Conservation (phyloP, 2,329 filamentous ascomycete species). For the Huntiella savannae region DNA sequence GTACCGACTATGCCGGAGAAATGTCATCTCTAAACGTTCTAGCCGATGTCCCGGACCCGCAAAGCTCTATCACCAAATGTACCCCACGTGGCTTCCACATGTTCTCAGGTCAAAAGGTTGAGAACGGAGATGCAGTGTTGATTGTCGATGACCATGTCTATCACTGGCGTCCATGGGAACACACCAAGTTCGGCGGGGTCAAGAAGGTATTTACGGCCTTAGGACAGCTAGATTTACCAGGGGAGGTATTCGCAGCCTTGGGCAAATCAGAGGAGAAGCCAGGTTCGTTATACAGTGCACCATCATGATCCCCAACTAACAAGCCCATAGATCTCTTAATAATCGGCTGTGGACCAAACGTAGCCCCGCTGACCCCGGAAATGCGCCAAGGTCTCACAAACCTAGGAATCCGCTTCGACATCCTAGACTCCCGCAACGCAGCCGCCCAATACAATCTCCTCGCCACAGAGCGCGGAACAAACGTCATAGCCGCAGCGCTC, state of each 20-base stretch:
- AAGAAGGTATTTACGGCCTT: conserved; percentile 48
- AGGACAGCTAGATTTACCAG: conserved; percentile 61
- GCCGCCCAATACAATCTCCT: conserved; percentile 87
- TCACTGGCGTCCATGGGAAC: conserved; percentile 65
- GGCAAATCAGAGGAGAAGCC: conserved; percentile 72
- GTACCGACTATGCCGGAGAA: conserved; percentile 3
- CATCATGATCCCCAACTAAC: conserved; percentile 4
- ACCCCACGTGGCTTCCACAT: conserved; percentile 69
- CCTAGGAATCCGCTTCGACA: conserved; percentile 68
- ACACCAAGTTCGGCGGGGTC: conserved; percentile 14
- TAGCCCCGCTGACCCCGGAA: conserved; percentile 56
- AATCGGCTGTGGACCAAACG: conserved; percentile 62
- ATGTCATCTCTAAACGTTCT: conserved; percentile 49
- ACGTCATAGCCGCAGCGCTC: conserved; percentile 70
- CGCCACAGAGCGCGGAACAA: conserved; percentile 78
- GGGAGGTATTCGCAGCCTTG: conserved; percentile 55
- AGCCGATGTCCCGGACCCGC: conserved; percentile 52
- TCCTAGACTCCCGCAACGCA: conserved; percentile 84
- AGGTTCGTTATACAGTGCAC: conserved; percentile 33
- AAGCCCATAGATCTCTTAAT: conserved; percentile 54
- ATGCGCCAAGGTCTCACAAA: conserved; percentile 54
- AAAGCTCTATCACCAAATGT: conserved; percentile 70
- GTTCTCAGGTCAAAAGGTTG: conserved; percentile 58
- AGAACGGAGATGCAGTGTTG: conserved; percentile 51
- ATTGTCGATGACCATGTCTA: conserved; percentile 79